Base-by-base conservation (phyloP, 805 yeast species). In the Sugiyamaella boreocaroliniensis region DNA sequence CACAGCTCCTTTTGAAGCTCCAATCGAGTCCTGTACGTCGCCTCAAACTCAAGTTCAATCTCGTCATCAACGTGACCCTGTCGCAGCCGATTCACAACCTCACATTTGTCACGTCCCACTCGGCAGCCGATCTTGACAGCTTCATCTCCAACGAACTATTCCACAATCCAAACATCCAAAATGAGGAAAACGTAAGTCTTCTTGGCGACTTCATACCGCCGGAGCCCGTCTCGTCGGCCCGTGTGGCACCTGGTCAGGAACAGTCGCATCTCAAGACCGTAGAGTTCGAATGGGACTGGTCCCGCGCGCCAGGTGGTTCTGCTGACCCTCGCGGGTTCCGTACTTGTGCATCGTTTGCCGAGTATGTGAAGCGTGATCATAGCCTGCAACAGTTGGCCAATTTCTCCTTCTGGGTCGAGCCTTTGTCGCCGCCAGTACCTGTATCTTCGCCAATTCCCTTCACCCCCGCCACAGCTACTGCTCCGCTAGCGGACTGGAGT, bases 261-360 rank as follows among this genome's bases (percentile, higher is more conserved):
- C 18, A 18, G 29, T 14, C 16, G 15, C 37, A 32, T 14, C 18
- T 18, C 18, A 34, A 37, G 16, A 43, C 41, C 8, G 18, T 49
- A 16, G 66, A 66, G 26, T 71, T 72, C 61, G 55, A 55, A 4
- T 71, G 70, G 70, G 52, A 49, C 3, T 64, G 71, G 70, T 44
- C 47, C 29, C 63, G 61, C 34, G 64, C 59, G 7, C 34, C 53
- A 2, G 51, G 45, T 12, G 26, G 50, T 14, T 29, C 50, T 49
- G 7, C 47, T 41, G 19, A 54, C 52, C 19, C 32, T 20, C 49
- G 56, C 29, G 74, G 71, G 14, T 63, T 61, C 64, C 65, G 67
- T 29, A 51, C 60, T 10, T 61, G 64, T n/a, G 64, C 69, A 48
- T 67, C 74, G 19, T 73, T 72, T 53, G 74, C 72, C 29, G 73